Evolutionary conservation across 805 yeast genomes (phyloP).

Genomic region (Candida germanica): DNA sequence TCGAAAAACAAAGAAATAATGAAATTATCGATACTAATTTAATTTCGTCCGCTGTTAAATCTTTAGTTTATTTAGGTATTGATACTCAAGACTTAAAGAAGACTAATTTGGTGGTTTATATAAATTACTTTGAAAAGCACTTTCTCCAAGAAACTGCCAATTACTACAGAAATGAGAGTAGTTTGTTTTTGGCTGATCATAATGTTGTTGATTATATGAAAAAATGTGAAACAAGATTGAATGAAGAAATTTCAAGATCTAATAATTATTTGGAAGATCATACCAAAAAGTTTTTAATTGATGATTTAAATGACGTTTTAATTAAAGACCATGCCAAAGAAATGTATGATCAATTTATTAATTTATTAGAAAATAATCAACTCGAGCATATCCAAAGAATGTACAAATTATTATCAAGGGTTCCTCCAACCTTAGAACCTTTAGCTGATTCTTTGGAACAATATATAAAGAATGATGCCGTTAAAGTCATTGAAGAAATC

Average conservation of each 20-base stretch:
- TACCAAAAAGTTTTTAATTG: constrained; percentile 73
- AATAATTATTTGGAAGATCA: constrained; percentile 81
- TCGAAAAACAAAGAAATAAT: constrained; percentile 76
- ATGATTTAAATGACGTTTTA: constrained; percentile 69
- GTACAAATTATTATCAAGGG: constrained; percentile 72
- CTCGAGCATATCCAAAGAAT: constrained; percentile 73
- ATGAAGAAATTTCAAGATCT: constrained; percentile 78
- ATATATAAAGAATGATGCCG: constrained; percentile 57
- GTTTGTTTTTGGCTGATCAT: constrained; percentile 61
- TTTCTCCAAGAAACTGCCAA: constrained; percentile 68
- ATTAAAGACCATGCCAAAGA: constrained; percentile 75
- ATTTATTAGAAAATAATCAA: constrained; percentile 70
- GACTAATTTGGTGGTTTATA: constrained; percentile 77
- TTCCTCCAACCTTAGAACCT: constrained; percentile 75
- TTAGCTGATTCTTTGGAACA: constrained; percentile 68
- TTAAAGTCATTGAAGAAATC: constrained; percentile 52
- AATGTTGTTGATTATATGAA: constrained; percentile 89
- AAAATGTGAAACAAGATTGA: constrained; percentile 77
- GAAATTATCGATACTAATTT: constrained; percentile 65
- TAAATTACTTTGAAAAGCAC: constrained; percentile 71
- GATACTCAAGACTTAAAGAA: constrained; percentile 88
- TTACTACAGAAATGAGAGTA: constrained; percentile 69
- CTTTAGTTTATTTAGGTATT: constrained; percentile 86
- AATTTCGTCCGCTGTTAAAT: constrained; percentile 72
- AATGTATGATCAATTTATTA: constrained; percentile 72